Evolutionary conservation across 75 land plant species (phyloP).

Genomic region (Gnetum montanum): DNA sequence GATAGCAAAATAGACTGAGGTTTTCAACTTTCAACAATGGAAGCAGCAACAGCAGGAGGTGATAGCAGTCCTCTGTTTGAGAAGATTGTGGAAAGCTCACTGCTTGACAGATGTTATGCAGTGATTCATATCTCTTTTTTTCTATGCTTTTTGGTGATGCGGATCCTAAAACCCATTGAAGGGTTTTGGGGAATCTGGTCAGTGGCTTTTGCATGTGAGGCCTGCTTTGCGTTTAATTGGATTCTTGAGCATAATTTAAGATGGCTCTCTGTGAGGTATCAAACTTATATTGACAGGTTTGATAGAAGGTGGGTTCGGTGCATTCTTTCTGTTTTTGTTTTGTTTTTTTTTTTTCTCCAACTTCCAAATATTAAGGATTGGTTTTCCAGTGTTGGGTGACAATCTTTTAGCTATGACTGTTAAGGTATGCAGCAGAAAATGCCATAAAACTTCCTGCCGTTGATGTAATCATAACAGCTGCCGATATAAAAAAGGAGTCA

Average conservation of each 20-base stretch:
- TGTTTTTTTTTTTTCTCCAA: not conserved
- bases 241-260: not conserved
- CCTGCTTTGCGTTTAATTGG: not conserved
- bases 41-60: no score
- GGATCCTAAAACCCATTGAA: not conserved
- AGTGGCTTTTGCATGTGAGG: not conserved
- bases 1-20: no score
- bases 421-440: no score
- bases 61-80: constrained; percentile 8
- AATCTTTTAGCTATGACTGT: not conserved
- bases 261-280: not conserved
- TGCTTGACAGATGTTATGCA: not conserved
- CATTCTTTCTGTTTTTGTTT: not conserved
- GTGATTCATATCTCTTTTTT: not conserved
- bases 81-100: not conserved
- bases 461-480: constrained; percentile 3
- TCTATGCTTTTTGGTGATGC: not conserved
- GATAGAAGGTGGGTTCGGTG: not conserved
- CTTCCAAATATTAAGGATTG: not conserved
- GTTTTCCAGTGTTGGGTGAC: not conserved
- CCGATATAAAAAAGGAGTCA: constrained; percentile 4
- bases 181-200: not conserved
- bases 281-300: constrained; percentile 2
- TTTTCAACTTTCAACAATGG: no score
- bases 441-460: constrained; percentile 1